These are phyloP conservation scores for Aureobasidium subglaciale DNA, from an alignment of 2,329 filamentous ascomycete species.

Conservation along the genomic window DNA sequence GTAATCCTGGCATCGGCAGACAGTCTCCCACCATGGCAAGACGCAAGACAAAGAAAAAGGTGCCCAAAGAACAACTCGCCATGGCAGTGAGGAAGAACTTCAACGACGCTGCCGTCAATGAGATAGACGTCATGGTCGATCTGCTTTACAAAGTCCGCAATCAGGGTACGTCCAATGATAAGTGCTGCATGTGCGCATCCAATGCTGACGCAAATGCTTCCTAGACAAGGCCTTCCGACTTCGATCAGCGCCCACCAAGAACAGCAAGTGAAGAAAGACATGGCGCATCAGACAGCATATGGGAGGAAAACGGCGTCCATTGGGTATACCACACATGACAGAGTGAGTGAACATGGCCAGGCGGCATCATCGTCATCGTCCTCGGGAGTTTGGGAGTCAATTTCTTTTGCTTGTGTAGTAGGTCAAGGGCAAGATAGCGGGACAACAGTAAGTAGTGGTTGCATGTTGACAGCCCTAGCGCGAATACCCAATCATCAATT, in stretches of 20 bases:
- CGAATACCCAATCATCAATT: neutral
- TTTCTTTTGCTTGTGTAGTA: neutral
- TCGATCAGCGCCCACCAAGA: constrained; percentile 27
- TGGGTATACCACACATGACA: constrained; percentile 7
- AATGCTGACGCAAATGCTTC: neutral
- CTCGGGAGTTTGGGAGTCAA: constrained; percentile 7
- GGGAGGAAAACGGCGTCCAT: neutral
- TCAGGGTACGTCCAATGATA: constrained; percentile 38
- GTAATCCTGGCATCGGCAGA: constrained; percentile 53
- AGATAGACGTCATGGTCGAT: constrained; percentile 77
- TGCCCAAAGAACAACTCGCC: constrained; percentile 66
- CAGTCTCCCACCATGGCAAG: constrained; percentile 71
- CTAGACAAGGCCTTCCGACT: constrained; percentile 42
- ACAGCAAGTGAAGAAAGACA: neutral
- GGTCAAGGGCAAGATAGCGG: neutral
- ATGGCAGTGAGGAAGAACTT: constrained; percentile 73
- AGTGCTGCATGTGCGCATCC: neutral
- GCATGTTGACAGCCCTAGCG: neutral
- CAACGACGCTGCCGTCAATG: constrained; percentile 69
- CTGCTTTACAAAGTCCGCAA: constrained; percentile 65
- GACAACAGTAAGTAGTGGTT: neutral
- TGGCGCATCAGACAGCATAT: neutral
- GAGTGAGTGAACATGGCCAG: neutral
- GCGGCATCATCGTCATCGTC: constrained; percentile 4
- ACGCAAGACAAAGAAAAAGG: constrained; percentile 55